Percentiles rank a stretch among this genome's conserved stretches.
These are phyloP conservation scores for Extremus antarcticus DNA, from an alignment of 495 filamentous ascomycete genomes.

Conservation along the genomic window DNA sequence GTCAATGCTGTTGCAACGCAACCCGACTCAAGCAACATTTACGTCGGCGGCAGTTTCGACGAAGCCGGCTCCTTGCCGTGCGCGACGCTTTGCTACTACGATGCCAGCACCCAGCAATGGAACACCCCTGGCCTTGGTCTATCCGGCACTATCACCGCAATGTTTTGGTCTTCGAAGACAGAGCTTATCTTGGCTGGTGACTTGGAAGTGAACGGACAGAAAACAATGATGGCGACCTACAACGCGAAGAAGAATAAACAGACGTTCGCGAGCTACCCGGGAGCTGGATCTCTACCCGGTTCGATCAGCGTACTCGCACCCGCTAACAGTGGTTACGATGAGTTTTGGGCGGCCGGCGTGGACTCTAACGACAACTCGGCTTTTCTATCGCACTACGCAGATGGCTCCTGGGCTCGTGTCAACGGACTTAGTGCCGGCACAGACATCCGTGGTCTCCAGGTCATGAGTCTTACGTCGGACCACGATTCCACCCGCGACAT, in stretches of 20 bases:
- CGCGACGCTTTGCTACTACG: conserved; percentile 68
- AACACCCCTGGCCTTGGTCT: conserved; percentile 60
- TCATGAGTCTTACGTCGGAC: conserved; percentile 55
- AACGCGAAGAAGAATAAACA: conserved; percentile 42
- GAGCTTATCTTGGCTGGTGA: conserved; percentile 67
- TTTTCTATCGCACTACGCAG: conserved; percentile 68
- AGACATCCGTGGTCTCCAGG: conserved; percentile 64
- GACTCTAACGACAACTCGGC: conserved; percentile 49
- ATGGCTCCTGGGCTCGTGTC: conserved; percentile 46
- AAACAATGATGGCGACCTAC: conserved; percentile 64
- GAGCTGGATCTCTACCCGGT: conserved; percentile 59
- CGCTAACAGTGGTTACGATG: conserved; percentile 52
- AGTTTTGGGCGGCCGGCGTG: conserved; percentile 71
- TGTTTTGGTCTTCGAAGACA: conserved; percentile 63
- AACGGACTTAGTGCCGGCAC: conserved; percentile 51
- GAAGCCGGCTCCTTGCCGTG: conserved; percentile 76
- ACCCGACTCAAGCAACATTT: conserved; percentile 60
- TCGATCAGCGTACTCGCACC: conserved; percentile 64
- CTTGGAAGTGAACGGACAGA: conserved; percentile 53
- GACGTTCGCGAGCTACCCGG: conserved; percentile 55
- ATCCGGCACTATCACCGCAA: conserved; percentile 52
- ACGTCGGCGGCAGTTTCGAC: conserved; percentile 73
- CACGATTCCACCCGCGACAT: conserved; percentile 59
- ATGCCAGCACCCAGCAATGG: conserved; percentile 59
- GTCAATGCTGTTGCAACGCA: conserved; percentile 65